These are phyloP conservation scores for Kregervanrija fluxuum DNA, from an alignment of 805 yeast species.

Conservation along the genomic window DNA sequence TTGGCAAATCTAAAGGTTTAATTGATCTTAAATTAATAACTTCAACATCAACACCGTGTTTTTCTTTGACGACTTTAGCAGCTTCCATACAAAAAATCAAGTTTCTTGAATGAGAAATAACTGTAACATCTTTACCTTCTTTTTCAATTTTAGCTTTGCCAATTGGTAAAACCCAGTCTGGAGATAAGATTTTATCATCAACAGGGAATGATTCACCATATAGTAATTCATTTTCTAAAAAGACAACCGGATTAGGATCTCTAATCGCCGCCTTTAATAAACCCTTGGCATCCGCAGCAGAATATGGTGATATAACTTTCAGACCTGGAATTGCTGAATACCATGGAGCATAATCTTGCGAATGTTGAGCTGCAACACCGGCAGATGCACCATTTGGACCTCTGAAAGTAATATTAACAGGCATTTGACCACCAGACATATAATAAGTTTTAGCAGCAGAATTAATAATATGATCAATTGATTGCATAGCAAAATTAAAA, in stretches of 20 bases:
- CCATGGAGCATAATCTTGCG: conserved; percentile 97
- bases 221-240: conserved; percentile 91
- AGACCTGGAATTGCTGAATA: conserved; percentile 97
- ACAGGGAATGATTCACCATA: conserved; percentile 90
- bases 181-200: conserved; percentile 78
- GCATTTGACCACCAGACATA: conserved; percentile 99
- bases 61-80: conserved; percentile 77
- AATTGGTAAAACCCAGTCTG: conserved; percentile 88
- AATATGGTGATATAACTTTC: conserved; percentile 92
- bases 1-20: conserved; percentile 88
- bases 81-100: conserved; percentile 82
- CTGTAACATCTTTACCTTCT: conserved; percentile 84
- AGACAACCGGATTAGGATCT: conserved; percentile 96
- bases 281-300: conserved; percentile 95
- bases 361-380: conserved; percentile 99
- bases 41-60: conserved; percentile 85
- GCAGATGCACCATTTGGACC: conserved; percentile 99
- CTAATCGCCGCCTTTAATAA: conserved; percentile 92
- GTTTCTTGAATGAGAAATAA: conserved; percentile 89
- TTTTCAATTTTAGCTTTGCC: conserved; percentile 94
- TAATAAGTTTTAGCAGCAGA: conserved; percentile 98
- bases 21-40: conserved; percentile 93
- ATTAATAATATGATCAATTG: conserved; percentile 96
- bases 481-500: conserved; percentile 98
- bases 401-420: conserved; percentile 94